Evolutionary conservation across 2,329 filamentous ascomycete genomes (phyloP).

Genomic region (Pyrenochaeta sp.): DNA sequence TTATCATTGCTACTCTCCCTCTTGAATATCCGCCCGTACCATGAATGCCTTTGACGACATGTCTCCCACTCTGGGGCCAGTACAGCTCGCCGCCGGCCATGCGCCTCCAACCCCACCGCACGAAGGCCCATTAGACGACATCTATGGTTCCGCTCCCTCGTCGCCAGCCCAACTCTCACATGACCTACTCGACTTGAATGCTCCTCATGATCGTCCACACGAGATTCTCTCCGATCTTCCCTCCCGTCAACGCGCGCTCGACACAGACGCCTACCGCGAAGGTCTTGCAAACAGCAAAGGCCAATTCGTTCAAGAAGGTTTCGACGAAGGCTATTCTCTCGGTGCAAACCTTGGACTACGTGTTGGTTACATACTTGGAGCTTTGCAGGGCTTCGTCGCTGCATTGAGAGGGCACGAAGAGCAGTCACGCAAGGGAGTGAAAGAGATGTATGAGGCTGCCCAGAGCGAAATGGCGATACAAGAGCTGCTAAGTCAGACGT

Average conservation of each 20-base stretch:
- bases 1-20: not conserved
- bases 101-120: conserved; percentile 45
- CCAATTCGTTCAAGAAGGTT: conserved; percentile 80
- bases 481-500: conserved; percentile 70
- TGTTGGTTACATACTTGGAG: conserved; percentile 78
- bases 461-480: conserved; percentile 67
- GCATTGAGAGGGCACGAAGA: conserved; percentile 52
- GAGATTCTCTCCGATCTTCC: conserved; percentile 73
- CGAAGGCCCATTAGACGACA: conserved; percentile 53
- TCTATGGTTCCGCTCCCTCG: conserved; percentile 56
- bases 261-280: conserved; percentile 89
- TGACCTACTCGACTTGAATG: not conserved
- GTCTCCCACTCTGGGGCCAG: conserved; percentile 37
- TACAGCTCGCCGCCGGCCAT: conserved; percentile 38
- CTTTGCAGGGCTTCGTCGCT: conserved; percentile 74
- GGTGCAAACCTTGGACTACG: conserved; percentile 81
- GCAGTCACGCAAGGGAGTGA: conserved; percentile 36
- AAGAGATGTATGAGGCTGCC: conserved; percentile 55
- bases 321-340: conserved; percentile 88
- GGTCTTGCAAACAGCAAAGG: conserved; percentile 81
- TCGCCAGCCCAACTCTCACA: conserved; percentile 42
- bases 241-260: conserved; percentile 77
- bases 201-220: conserved; percentile 24
- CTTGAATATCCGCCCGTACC: not conserved
- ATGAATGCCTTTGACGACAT: conserved; percentile 32